These are phyloP conservation scores for Oryza glaberrima DNA, from an alignment of 176 grass and related monocot genomes.

Conservation along the genomic window DNA sequence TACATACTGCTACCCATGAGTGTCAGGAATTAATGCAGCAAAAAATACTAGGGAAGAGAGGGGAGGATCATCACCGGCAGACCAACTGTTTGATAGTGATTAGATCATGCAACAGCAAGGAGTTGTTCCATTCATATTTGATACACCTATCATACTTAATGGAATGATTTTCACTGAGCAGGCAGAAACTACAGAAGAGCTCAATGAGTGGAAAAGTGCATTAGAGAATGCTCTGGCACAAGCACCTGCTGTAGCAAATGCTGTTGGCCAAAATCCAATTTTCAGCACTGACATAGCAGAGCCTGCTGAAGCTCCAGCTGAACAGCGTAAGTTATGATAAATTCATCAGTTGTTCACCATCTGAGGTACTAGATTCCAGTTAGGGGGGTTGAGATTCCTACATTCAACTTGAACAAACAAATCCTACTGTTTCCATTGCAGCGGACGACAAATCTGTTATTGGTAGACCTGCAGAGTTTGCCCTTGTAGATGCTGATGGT, in stretches of 20 bases:
- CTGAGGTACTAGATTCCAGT: conserved; percentile 21
- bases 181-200: conserved; percentile 90
- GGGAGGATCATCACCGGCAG: neutral
- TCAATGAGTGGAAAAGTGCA: conserved; percentile 92
- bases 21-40: conserved; percentile 27
- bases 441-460: conserved; percentile 73
- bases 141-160: conserved; percentile 36
- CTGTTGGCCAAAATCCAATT: conserved; percentile 81
- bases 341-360: conserved; percentile 17
- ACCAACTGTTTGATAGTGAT: neutral
- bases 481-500: conserved; percentile 81
- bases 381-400: conserved; percentile 12
- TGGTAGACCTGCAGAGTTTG: conserved; percentile 71
- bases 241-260: conserved; percentile 63
- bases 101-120: neutral
- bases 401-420: conserved; percentile 30
- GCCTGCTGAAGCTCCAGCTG: conserved; percentile 59
- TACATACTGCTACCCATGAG: neutral
- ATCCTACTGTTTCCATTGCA: conserved; percentile 45
- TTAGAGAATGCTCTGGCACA: conserved; percentile 87
- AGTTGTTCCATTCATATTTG: conserved; percentile 10
- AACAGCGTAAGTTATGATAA: conserved; percentile 61
- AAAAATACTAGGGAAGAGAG: neutral
- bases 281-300: conserved; percentile 65
- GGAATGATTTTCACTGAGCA: conserved; percentile 36